Percentiles rank a stretch among this genome's conserved stretches.
Conservation (phyloP, 78 protist genomes). For the Carpediemonas membranifera region DNA sequence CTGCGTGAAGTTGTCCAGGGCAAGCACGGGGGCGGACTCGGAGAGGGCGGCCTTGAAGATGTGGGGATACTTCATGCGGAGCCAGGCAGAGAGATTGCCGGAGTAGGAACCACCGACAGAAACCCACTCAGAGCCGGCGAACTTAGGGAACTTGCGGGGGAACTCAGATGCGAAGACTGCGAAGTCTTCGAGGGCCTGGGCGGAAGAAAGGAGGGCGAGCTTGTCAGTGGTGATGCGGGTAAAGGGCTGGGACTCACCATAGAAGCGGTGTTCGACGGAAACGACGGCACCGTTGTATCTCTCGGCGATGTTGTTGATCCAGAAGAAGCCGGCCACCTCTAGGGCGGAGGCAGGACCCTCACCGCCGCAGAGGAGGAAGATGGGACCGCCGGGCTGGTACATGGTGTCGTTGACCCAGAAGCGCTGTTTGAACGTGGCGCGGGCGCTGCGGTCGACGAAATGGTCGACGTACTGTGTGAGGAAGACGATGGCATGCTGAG, state of each 20-base stretch:
- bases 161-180: no score
- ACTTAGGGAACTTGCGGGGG: not conserved
- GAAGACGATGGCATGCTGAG: no score
- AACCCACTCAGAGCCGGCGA: not conserved
- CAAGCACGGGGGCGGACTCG: not conserved
- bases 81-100: not conserved
- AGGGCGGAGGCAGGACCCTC: not conserved
- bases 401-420: slow-evolving; percentile 31
- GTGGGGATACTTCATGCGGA: slow-evolving; percentile 8
- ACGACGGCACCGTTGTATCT: no score
- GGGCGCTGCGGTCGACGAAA: slow-evolving; percentile 22
- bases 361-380: not conserved
- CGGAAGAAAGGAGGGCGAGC: no score
- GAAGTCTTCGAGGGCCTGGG: no score
- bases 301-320: not conserved
- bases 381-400: not conserved
- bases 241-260: no score
- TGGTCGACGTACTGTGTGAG: slow-evolving; percentile 51
- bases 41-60: not conserved
- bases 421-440: slow-evolving; percentile 37
- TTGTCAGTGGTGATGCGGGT: no score
- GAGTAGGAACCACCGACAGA: slow-evolving; percentile 12
- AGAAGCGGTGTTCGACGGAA: no score
- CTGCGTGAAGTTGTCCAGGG: no score
- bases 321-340: not conserved